These are phyloP conservation scores for Fusarium clavum DNA, from an alignment of 2,329 filamentous ascomycete species.

Conservation along the genomic window DNA sequence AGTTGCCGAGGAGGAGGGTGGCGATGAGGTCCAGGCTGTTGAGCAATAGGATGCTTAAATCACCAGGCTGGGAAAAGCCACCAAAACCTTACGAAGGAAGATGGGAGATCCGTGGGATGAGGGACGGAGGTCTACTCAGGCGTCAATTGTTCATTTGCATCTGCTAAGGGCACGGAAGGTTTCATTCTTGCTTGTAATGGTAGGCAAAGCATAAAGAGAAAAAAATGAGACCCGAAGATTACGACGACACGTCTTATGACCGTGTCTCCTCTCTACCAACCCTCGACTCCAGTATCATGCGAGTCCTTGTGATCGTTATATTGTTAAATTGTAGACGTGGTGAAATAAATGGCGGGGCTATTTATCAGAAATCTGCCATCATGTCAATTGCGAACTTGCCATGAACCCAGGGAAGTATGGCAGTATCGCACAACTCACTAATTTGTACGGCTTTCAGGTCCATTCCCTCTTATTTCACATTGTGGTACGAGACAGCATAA, in stretches of 20 bases:
- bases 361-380: background rate
- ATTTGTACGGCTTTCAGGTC: background rate
- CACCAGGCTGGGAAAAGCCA: conserved; percentile 39
- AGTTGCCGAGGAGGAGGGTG: conserved; percentile 68
- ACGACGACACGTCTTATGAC: conserved; percentile 43
- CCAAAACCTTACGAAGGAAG: conserved; percentile 41
- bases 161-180: conserved; percentile 54
- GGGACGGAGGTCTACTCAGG: conserved; percentile 54
- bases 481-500: background rate
- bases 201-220: conserved; percentile 51
- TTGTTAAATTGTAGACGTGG: background rate
- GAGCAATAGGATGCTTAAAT: conserved; percentile 54
- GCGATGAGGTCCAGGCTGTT: conserved; percentile 65
- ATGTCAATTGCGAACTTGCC: background rate
- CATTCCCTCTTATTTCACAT: background rate
- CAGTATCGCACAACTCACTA: background rate
- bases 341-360: background rate
- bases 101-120: conserved; percentile 45
- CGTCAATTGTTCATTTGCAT: conserved; percentile 59
- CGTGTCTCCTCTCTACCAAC: conserved; percentile 45
- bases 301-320: background rate
- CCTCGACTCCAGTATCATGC: conserved; percentile 1
- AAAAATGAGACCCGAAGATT: conserved; percentile 53
- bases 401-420: background rate
- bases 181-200: conserved; percentile 55